phyloP scores from a whole-genome alignment of 305 asterid species.

The Plantago coronopus region DNA sequence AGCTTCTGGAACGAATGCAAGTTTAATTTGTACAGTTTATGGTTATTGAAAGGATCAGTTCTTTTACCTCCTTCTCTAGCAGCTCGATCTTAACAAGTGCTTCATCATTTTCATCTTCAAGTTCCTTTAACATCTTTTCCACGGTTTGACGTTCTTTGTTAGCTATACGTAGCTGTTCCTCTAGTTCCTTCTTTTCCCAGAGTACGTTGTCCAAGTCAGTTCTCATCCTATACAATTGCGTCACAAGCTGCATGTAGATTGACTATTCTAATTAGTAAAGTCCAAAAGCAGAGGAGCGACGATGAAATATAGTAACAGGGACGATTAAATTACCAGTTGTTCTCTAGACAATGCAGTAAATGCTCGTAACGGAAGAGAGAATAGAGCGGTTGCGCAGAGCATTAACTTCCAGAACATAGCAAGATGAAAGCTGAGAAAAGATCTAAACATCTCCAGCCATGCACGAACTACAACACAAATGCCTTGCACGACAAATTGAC shows the following conservation, averaged over 20 bases:
- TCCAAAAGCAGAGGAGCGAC: not conserved
- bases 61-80: slow-evolving; percentile 47
- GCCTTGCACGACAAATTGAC: slow-evolving; percentile 33
- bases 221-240: slow-evolving; percentile 40
- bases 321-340: slow-evolving; percentile 39
- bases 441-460: slow-evolving; percentile 47
- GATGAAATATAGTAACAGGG: too few relatives aligned
- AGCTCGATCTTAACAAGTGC: slow-evolving; percentile 48
- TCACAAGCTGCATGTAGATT: slow-evolving; percentile 58
- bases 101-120: slow-evolving; percentile 59
- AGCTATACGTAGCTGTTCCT: slow-evolving; percentile 32
- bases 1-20: too few relatives aligned
- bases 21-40: too few relatives aligned
- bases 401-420: slow-evolving; percentile 35
- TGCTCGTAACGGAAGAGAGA: slow-evolving; percentile 51
- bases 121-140: slow-evolving; percentile 46
- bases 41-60: not conserved
- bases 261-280: slow-evolving; percentile 19
- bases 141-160: slow-evolving; percentile 33
- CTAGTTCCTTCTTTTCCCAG: slow-evolving; percentile 47
- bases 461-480: slow-evolving; percentile 34
- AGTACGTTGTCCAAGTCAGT: slow-evolving; percentile 39
- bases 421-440: slow-evolving; percentile 37
- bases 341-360: slow-evolving; percentile 45
- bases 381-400: slow-evolving; percentile 29